Percentiles rank a stretch among this genome's conserved stretches.
These are phyloP conservation scores for Rozella allomycis DNA, from an alignment of 371 early-diverging fungal species.

Conservation along the genomic window DNA sequence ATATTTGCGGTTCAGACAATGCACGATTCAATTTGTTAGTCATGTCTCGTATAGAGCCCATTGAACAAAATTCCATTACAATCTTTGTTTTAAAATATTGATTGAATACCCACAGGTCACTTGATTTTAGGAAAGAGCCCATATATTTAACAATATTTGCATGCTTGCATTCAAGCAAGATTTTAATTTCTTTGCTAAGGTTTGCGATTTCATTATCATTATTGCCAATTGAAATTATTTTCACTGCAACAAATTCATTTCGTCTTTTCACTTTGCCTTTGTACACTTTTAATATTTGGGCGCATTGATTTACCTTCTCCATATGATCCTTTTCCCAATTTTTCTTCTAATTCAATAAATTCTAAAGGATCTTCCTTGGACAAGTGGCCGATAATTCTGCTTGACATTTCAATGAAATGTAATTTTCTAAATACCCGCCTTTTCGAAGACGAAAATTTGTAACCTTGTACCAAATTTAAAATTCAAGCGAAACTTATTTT, in stretches of 20 bases:
- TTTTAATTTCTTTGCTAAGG: conserved; percentile 75
- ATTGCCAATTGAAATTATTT: conserved; percentile 47
- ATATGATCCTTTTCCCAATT: too few relatives aligned
- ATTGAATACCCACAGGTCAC: conserved; percentile 36
- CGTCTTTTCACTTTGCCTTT: conserved; percentile 40
- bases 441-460: too few relatives aligned
- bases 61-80: conserved; percentile 78
- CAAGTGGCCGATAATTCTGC: too few relatives aligned
- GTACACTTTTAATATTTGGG: conserved; percentile 15
- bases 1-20: background rate
- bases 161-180: conserved; percentile 66
- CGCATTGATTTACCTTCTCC: too few relatives aligned
- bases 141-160: conserved; percentile 81
- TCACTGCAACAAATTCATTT: conserved; percentile 65
- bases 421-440: too few relatives aligned
- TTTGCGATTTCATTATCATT: conserved; percentile 80
- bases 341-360: too few relatives aligned
- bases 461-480: too few relatives aligned
- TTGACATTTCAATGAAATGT: too few relatives aligned
- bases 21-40: background rate
- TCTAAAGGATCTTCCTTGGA: too few relatives aligned
- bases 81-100: conserved; percentile 12
- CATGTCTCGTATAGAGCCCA: conserved; percentile 58
- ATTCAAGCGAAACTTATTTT: too few relatives aligned
- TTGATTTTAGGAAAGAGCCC: conserved; percentile 66